A percentile compares a stretch with the other conserved stretches of the same genome.
phyloP scores from a whole-genome alignment of 2,329 filamentous ascomycete genomes.

The Ramularia endophylla region DNA sequence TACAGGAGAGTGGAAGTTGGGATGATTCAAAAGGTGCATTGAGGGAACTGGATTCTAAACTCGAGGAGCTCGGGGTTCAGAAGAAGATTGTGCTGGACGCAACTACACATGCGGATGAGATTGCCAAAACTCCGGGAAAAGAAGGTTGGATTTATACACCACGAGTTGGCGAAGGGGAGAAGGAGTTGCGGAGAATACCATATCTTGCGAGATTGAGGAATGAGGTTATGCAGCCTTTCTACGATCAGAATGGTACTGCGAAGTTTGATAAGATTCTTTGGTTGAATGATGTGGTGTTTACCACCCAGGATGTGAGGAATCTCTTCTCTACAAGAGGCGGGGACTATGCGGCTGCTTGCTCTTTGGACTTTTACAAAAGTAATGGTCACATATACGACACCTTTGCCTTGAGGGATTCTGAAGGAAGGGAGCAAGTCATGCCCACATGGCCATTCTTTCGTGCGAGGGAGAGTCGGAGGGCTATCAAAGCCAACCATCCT shows the following conservation, averaged over 20 bases:
- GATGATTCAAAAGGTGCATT: conserved; percentile 62
- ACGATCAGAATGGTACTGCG: conserved; percentile 43
- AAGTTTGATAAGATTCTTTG: conserved; percentile 56
- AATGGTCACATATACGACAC: conserved; percentile 54
- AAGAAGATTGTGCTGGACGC: conserved; percentile 54
- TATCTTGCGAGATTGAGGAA: conserved; percentile 63
- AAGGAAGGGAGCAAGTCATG: conserved; percentile 47
- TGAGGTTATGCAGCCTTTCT: conserved; percentile 54
- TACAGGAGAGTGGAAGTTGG: conserved; percentile 64
- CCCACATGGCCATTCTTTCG: conserved; percentile 57
- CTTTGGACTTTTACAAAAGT: conserved; percentile 53
- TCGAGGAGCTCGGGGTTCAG: conserved; percentile 49
- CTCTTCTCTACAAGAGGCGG: conserved; percentile 54
- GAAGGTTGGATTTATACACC: conserved; percentile 61
- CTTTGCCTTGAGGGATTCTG: conserved; percentile 53
- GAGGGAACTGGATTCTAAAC: conserved; percentile 48
- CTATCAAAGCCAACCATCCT: conserved; percentile 48
- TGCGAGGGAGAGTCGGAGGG: conserved; percentile 45
- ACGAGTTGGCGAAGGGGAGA: conserved; percentile 34
- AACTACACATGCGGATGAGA: conserved; percentile 53
- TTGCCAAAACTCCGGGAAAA: conserved; percentile 41
- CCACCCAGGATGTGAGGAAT: conserved; percentile 49
- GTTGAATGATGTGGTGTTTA: conserved; percentile 59
- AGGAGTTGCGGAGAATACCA: conserved; percentile 60
- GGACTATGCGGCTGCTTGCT: conserved; percentile 57